Percentiles rank a stretch among this genome's conserved stretches.
These are phyloP conservation scores for Salix dunnii DNA, from an alignment of 345 rosid genomes.

Conservation along the genomic window DNA sequence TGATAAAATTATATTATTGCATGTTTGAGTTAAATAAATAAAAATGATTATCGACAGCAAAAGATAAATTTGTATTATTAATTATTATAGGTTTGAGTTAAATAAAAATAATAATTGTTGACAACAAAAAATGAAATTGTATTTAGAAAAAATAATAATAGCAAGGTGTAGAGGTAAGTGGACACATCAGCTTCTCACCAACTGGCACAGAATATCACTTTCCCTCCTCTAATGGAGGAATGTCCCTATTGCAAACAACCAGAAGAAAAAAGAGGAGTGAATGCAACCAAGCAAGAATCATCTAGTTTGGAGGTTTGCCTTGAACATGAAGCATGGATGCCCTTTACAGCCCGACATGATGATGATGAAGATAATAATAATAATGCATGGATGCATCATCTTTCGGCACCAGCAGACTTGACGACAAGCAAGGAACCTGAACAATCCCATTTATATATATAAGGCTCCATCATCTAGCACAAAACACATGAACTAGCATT, in stretches of 20 bases:
- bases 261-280: no score
- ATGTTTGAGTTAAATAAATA: no score
- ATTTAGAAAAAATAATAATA: no score
- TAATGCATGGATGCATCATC: slow-evolving; percentile 1
- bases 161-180: background rate
- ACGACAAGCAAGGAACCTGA: slow-evolving; percentile 75
- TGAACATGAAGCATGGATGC: slow-evolving; percentile 43
- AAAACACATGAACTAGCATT: slow-evolving; percentile 11
- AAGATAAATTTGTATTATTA: no score
- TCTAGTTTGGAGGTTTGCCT: slow-evolving; percentile 39
- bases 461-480: slow-evolving; percentile 5
- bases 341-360: slow-evolving; percentile 54
- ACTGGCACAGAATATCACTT: slow-evolving; percentile 34
- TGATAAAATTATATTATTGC: no score
- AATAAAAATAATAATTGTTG: no score
- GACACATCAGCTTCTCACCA: background rate
- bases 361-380: background rate
- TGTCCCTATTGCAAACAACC: background rate
- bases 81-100: no score
- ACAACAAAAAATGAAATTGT: no score
- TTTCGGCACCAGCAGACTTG: slow-evolving; percentile 45
- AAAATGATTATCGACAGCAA: no score
- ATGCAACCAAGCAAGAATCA: slow-evolving; percentile 34
- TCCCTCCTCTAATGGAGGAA: slow-evolving; percentile 4
- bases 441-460: slow-evolving; percentile 27